A percentile compares a stretch with the other conserved stretches of the same genome.
phyloP scores from a whole-genome alignment of 2,329 filamentous ascomycete genomes.

The Ascochyta lentis region DNA sequence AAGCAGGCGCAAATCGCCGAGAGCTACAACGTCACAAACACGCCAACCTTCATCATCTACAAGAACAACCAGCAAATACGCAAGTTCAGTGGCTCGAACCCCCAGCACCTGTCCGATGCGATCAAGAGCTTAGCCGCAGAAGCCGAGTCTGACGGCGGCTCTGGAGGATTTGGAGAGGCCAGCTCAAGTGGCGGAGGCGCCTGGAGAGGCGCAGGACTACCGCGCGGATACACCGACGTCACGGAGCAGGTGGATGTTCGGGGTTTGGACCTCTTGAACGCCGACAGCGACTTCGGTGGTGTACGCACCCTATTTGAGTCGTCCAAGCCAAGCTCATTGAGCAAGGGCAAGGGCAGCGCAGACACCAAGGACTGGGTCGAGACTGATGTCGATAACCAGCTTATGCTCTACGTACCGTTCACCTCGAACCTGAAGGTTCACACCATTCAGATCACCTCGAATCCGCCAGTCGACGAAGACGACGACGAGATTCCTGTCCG shows the following conservation, averaged over 20 bases:
- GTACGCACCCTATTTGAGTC: slow-evolving; percentile 77
- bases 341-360: slow-evolving; percentile 54
- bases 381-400: slow-evolving; percentile 95
- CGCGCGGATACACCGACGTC: slow-evolving; percentile 82
- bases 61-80: slow-evolving; percentile 72
- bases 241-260: slow-evolving; percentile 80
- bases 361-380: slow-evolving; percentile 82
- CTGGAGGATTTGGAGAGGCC: slow-evolving; percentile 50
- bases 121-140: slow-evolving; percentile 75
- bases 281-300: slow-evolving; percentile 75
- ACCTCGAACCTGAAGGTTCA: slow-evolving; percentile 88
- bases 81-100: slow-evolving; percentile 77
- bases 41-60: slow-evolving; percentile 89
- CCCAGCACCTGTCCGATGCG: slow-evolving; percentile 70
- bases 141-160: slow-evolving; percentile 57
- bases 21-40: slow-evolving; percentile 75
- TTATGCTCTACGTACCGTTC: slow-evolving; percentile 92
- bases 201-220: slow-evolving; percentile 79
- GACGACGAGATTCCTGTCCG: slow-evolving; percentile 79
- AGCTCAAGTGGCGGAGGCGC: slow-evolving; percentile 54
- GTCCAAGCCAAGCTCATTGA: slow-evolving; percentile 69
- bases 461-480: slow-evolving; percentile 62
- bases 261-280: slow-evolving; percentile 86
- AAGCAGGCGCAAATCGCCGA: slow-evolving; percentile 74
- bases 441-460: slow-evolving; percentile 83